Evolutionary conservation across 2,329 filamentous ascomycete genomes (phyloP), one percentile per base, ranked within the genome.

Genomic region (Cladosporium austrohemisphaericum): DNA sequence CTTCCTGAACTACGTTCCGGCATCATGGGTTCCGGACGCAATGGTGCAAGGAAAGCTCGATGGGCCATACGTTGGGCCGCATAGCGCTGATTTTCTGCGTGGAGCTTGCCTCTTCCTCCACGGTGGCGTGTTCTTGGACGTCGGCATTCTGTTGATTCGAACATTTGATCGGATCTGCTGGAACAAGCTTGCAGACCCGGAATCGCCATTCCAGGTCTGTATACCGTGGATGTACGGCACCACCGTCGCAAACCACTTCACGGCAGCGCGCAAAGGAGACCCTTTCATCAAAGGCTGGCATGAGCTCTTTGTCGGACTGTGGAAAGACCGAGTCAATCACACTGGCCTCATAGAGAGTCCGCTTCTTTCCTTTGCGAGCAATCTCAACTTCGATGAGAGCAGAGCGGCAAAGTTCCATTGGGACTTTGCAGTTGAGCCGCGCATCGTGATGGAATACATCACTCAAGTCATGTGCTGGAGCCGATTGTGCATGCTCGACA

Each of bases 81-180:
- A 79, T 52, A 68, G 66, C 1, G 71, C 72, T 2, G 76, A 79
- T 45, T 63, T 78, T 1, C 60, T 78, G 4, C 70, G 76, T 0
- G 63, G 74, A 4, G 67, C 70, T n/a, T 60, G 66, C 5, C 52
- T 75, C 11, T 65, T 63, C 41, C 52, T 57, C 13, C 66, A 71
- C 44, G 71, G 71, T 5, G 71, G 71, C 18, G 67, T 65, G 0
- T 71, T 65, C 60, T 63, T 72, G 52, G 71, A 74, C 49, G 68
- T 72, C 4, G 69, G 70, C 4, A 64, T 59, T 33, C 62, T 73
- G 13, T 50, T 72, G n/a, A 57, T 70, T 25, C 57, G 69, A 4
- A 53, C 57, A 22, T 56, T 73, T 20, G 68, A 73, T 47, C 55
- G 61, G 11, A 59, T 72, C 28, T 71, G 67, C 36, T 73, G 69